Percentiles rank a stretch among this genome's conserved stretches.
These are phyloP conservation scores for Atalantia buxifolia DNA, from an alignment of 345 rosid species.

Conservation along the genomic window DNA sequence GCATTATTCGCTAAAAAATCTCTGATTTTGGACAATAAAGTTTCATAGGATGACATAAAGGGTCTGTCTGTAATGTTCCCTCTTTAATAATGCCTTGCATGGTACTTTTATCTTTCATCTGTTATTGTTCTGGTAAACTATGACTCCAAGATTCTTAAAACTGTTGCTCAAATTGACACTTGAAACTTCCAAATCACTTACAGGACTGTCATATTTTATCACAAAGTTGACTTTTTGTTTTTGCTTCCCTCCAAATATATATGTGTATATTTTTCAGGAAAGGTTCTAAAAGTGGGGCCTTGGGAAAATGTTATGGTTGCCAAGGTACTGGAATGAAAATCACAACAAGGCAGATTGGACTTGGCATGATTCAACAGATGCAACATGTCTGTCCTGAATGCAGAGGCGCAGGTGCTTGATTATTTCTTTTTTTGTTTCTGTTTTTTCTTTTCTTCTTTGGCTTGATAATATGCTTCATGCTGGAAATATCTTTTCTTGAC, in stretches of 20 bases:
- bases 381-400: slow-evolving; percentile 58
- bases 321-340: slow-evolving; percentile 60
- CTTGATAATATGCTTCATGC: not conserved
- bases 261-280: slow-evolving; percentile 30
- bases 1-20: no score
- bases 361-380: slow-evolving; percentile 60
- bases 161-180: not conserved
- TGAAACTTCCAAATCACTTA: not conserved
- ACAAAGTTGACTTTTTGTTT: not conserved
- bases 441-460: not conserved
- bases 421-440: not conserved
- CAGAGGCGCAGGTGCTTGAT: slow-evolving; percentile 41
- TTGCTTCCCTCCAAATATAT: not conserved
- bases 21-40: not conserved
- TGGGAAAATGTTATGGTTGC: slow-evolving; percentile 48
- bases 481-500: not conserved
- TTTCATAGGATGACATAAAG: not conserved
- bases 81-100: not conserved
- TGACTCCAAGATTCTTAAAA: not conserved
- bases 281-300: slow-evolving; percentile 58
- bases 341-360: slow-evolving; percentile 39
- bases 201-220: not conserved
- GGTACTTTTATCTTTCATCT: not conserved
- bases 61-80: not conserved
- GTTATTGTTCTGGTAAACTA: not conserved